These are phyloP conservation scores for Triticum aestivum DNA, from an alignment of 176 grass and related monocot genomes.

Conservation along the genomic window IWGSC_CS_RefSeq_v2.1 NC_057798.1:115394499-115394998, in stretches of 20 bases:
- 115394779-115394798: no score
- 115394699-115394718: background rate
- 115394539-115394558: no score
- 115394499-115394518: no score
- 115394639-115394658: background rate
- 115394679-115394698: background rate
- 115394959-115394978: background rate
- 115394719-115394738: background rate
- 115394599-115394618: no score
- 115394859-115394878: background rate
- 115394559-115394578: no score
- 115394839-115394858: background rate
- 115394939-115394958: background rate
- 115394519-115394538: no score
- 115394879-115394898: background rate
- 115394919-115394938: background rate
- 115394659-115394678: background rate
- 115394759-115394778: no score
- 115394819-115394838: background rate
- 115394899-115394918: background rate
- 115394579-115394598: no score
- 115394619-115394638: no score
- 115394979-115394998: background rate
- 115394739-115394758: no score
- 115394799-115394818: background rate